These are phyloP conservation scores for Talaromyces sp. DNA, from an alignment of 2,329 filamentous ascomycete species.

Conservation along the genomic window DNA sequence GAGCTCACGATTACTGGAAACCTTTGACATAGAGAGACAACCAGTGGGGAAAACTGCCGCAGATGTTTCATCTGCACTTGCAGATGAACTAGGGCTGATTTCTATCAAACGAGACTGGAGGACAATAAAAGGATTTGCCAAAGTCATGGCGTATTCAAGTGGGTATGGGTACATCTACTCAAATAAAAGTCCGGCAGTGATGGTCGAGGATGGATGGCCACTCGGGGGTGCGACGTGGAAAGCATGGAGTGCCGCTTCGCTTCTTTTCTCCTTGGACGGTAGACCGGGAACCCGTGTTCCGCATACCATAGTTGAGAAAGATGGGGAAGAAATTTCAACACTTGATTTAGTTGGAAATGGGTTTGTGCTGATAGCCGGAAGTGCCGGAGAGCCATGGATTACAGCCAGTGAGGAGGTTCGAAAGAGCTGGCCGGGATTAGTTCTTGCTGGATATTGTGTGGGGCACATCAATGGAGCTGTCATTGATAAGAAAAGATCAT, in stretches of 20 bases:
- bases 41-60: slow-evolving; percentile 6
- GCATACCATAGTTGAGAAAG: slow-evolving; percentile 6
- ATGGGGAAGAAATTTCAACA: slow-evolving; percentile 3
- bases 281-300: slow-evolving; percentile 8
- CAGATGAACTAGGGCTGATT: slow-evolving; percentile 6
- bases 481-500: not conserved
- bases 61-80: slow-evolving; percentile 4
- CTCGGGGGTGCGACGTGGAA: slow-evolving; percentile 7
- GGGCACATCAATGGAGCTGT: not conserved
- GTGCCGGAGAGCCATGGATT: slow-evolving; percentile 3
- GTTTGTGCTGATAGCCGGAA: slow-evolving; percentile 6
- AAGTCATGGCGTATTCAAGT: not conserved
- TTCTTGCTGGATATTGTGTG: not conserved
- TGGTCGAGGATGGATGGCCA: slow-evolving; percentile 3
- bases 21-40: slow-evolving; percentile 4
- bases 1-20: slow-evolving; percentile 5
- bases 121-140: not conserved
- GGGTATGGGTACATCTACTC: slow-evolving; percentile 9
- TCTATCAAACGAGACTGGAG: not conserved
- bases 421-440: not conserved
- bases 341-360: slow-evolving; percentile 6
- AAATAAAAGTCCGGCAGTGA: slow-evolving; percentile 4
- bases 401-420: not conserved
- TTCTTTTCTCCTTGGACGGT: slow-evolving; percentile 8
- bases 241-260: slow-evolving; percentile 3